Evolutionary conservation across 2,329 filamentous ascomycete genomes (phyloP), one percentile per base, ranked within the genome.

Genomic region (Mariannaea sp.): DNA sequence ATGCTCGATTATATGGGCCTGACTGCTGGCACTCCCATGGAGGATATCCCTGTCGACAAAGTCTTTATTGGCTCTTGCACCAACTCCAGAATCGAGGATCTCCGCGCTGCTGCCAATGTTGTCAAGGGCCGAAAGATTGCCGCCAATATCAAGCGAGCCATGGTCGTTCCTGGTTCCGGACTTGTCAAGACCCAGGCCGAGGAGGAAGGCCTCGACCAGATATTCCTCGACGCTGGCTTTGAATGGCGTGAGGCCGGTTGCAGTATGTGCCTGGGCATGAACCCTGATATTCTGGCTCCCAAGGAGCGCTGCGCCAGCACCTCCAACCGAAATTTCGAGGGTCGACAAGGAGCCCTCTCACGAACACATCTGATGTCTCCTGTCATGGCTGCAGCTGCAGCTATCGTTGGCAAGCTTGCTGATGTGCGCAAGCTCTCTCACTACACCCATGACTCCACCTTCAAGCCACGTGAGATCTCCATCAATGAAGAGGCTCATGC

Each of bases 241-340:
- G 93, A 97, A 73, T 97, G 93, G 93, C 86, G 94, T 70, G 94
- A 99, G 77, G 94, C 94, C 62, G 94, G 94, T 43, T 99, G 94
- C 83, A 96, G 90, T 58, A 99, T 99, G 94, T 97, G 94, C 71
- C 82, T 99, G 49, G 94, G 94, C 71, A 99, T 99, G 93, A 99
- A 99, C 79, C 93, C 94, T 0, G 94, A 99, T 72, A 97, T 99
- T 59, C 83, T 97, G 40, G 86, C 92, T 2, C 92, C 94, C 48
- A 84, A 88, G 71, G 94, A 99, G 77, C 87, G 94, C 68, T 97
- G 94, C 71, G 94, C 94, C 35, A 93, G 88, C 70, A 97, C 94
- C 43, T 95, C 90, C 58, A 97, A 97, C 78, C 89, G 94, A 66
- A 97, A 97, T 75, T 97, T 97, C 65, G 94, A 97, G 73, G 94